These are phyloP conservation scores for Elymus sibiricus DNA, from an alignment of 176 grass and related monocot genomes.

Conservation along the genomic window DNA sequence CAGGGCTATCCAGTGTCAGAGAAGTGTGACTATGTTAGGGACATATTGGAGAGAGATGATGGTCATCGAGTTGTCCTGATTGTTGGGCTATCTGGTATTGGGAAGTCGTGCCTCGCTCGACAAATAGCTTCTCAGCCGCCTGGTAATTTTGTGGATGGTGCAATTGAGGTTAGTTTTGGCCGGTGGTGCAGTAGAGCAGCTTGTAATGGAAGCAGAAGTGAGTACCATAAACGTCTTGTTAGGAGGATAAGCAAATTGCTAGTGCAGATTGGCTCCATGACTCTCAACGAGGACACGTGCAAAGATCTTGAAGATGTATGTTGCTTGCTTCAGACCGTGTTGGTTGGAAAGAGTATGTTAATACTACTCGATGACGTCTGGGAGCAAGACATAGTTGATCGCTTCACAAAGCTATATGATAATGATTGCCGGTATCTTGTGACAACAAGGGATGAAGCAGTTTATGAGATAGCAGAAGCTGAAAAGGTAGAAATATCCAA, in stretches of 20 bases:
- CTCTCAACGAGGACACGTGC: slow-evolving; percentile 23
- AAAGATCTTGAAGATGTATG: slow-evolving; percentile 76
- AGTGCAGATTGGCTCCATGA: slow-evolving; percentile 57
- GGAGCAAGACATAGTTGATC: slow-evolving; percentile 79
- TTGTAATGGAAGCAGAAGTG: slow-evolving; percentile 49
- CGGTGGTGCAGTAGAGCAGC: slow-evolving; percentile 63
- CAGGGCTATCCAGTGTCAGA: slow-evolving; percentile 54
- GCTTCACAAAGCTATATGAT: slow-evolving; percentile 62
- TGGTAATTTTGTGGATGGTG: slow-evolving; percentile 38
- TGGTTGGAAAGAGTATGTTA: slow-evolving; percentile 67
- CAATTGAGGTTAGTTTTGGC: slow-evolving; percentile 58
- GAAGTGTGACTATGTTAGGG: slow-evolving; percentile 44
- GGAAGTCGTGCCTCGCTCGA: slow-evolving; percentile 64
- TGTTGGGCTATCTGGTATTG: slow-evolving; percentile 68
- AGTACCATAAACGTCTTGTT: slow-evolving; percentile 55
- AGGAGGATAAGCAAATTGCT: slow-evolving; percentile 60
- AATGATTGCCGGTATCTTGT: slow-evolving; percentile 76
- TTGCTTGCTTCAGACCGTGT: slow-evolving; percentile 59
- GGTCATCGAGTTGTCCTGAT: slow-evolving; percentile 57
- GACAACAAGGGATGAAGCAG: slow-evolving; percentile 71
- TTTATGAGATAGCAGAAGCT: slow-evolving; percentile 64
- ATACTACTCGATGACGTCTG: slow-evolving; percentile 83
- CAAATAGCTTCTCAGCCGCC: slow-evolving; percentile 58
- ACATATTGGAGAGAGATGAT: slow-evolving; percentile 41
- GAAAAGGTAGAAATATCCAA: slow-evolving; percentile 79